phyloP scores from a whole-genome alignment of 2,329 filamentous ascomycete species.

The Talaromyces marneffei region DNA sequence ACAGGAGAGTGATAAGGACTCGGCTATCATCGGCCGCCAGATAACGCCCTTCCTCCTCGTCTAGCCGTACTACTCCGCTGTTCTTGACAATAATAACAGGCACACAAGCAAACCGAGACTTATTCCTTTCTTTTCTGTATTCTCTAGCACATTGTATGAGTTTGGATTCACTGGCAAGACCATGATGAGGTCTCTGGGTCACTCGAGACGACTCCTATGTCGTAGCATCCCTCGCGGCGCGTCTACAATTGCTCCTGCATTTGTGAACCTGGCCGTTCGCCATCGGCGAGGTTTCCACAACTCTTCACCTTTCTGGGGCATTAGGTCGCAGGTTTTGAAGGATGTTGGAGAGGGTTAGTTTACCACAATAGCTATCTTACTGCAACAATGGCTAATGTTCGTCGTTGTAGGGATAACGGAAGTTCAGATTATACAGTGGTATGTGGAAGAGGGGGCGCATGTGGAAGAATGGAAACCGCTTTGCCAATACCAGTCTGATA shows the following conservation, averaged over 20 bases:
- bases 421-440: constrained; percentile 99
- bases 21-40: constrained; percentile 15
- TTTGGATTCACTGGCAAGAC: not conserved
- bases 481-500: constrained; percentile 98
- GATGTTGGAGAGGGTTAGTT: constrained; percentile 40
- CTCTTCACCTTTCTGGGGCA: constrained; percentile 28
- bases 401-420: constrained; percentile 74
- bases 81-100: not conserved
- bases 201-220: constrained; percentile 8
- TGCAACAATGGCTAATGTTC: not conserved
- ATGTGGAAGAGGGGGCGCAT: constrained; percentile 88
- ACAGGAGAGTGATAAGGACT: constrained; percentile 4
- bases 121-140: not conserved
- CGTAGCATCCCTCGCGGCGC: constrained; percentile 19
- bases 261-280: constrained; percentile 19
- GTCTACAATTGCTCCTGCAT: constrained; percentile 21
- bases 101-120: not conserved
- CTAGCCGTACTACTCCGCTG: constrained; percentile 11
- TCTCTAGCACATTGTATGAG: not conserved
- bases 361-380: too few relatives aligned
- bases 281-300: constrained; percentile 32
- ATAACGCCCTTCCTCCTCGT: constrained; percentile 13
- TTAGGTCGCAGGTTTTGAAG: constrained; percentile 37
- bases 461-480: constrained; percentile 98
- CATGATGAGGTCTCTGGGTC: constrained; percentile 11